phyloP scores from a whole-genome alignment of 306 rosid genomes.

The Dryas octopetala region DNA sequence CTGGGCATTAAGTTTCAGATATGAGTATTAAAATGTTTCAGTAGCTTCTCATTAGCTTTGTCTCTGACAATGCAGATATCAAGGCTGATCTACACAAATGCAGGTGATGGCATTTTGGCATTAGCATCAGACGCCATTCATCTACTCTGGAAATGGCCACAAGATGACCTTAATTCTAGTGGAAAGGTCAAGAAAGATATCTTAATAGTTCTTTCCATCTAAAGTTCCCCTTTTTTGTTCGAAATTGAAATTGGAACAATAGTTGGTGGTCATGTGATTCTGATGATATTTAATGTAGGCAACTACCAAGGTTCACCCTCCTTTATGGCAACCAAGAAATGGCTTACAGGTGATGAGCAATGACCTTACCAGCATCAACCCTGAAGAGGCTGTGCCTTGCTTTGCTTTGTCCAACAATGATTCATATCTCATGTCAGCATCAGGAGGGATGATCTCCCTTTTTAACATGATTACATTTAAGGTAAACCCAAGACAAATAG shows the following conservation, averaged over 20 bases:
- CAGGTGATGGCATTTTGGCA: conserved; percentile 75
- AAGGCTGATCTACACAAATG: conserved; percentile 68
- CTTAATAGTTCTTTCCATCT: conserved; percentile 8
- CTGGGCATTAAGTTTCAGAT: not conserved
- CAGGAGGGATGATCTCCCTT: conserved; percentile 75
- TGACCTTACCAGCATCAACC: conserved; percentile 45
- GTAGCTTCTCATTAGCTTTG: conserved; percentile 21
- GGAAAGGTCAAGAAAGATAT: conserved; percentile 48
- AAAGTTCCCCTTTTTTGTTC: not conserved
- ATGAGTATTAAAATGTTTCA: not conserved
- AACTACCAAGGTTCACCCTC: conserved; percentile 61
- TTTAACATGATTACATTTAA: conserved; percentile 75
- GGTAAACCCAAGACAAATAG: conserved; percentile 37
- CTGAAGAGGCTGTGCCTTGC: conserved; percentile 71
- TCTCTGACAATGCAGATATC: conserved; percentile 54
- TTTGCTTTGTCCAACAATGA: conserved; percentile 80
- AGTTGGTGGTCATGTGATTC: not conserved
- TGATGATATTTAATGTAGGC: conserved; percentile 38
- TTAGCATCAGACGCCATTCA: conserved; percentile 75
- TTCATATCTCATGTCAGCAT: conserved; percentile 78
- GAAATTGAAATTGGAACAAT: not conserved
- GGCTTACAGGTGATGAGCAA: conserved; percentile 65
- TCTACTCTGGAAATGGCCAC: conserved; percentile 81
- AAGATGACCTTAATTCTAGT: conserved; percentile 54
- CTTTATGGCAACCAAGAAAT: conserved; percentile 70